Base-by-base conservation (phyloP, 306 rosid genomes). In the Abrus pulchellus region DNA sequence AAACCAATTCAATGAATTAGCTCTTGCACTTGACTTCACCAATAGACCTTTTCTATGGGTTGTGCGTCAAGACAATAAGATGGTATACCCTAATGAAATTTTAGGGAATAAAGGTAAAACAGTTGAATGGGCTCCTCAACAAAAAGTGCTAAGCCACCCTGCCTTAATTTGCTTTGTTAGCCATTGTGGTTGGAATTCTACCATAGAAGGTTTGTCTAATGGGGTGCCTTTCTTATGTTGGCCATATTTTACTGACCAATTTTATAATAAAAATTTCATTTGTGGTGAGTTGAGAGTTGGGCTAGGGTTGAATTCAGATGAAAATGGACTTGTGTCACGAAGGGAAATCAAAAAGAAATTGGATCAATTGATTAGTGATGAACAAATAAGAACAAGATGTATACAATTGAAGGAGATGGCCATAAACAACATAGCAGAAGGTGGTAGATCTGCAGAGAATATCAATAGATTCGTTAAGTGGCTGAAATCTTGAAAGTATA, bases 161-260 rank as follows among this genome's bases (percentile, higher is more conserved):
- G 64, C 87, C 29, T 44, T 85, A 6, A 87, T 86, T 28, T 83
- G 86, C 27, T 87, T 90, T 30, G 6, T 87, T 33, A 87, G 77
- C 71, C 90, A 88, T 32, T 90, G 90, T 56, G 89, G 90, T 55
- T 89, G 89, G 90, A 89, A 87, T 52, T 89, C 90, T 1, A 67
- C 70, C 3, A 29, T 80, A 3, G 90, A 90, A 43, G 86, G 92
- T 30, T 75, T 90, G 29, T 67, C 56, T 38, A 72, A 55, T 78
- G 92, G 88, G 56, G 68, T 82, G 0, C 88, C 89, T 6, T 88
- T 88, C 48, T 49, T 88, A 66, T 90, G 89, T 36, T 90, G 92
- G 92, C 91, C 91, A 11, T 85, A 79, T 71, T 74, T 64, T 70
- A 62, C 50, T 9, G 89, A 87, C 33, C 89, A 88, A 54, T 5